Percentiles rank a stretch among this genome's conserved stretches.
phyloP scores from a whole-genome alignment of 306 rosid genomes.

The Albizia julibrissin region DNA sequence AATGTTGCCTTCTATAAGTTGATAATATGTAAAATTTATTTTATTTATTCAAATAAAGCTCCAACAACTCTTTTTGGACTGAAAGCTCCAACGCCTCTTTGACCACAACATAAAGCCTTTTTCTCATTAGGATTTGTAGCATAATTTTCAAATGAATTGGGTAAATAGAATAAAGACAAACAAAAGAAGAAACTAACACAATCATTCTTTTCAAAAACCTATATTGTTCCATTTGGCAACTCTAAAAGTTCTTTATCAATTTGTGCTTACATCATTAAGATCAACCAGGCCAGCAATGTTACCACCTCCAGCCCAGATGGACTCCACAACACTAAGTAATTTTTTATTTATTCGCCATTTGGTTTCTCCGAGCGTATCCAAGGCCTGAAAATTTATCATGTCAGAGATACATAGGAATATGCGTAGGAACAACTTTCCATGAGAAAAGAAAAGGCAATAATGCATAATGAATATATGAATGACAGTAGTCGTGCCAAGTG shows the following conservation, averaged over 20 bases:
- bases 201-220: slow-evolving; percentile 1
- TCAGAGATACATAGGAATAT: slow-evolving; percentile 5
- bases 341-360: slow-evolving; percentile 82
- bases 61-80: background rate
- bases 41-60: slow-evolving; percentile 15
- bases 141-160: slow-evolving; percentile 9
- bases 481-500: slow-evolving; percentile 7
- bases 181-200: background rate
- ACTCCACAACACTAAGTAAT: slow-evolving; percentile 69
- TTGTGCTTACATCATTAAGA: slow-evolving; percentile 63
- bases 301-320: slow-evolving; percentile 87
- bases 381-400: slow-evolving; percentile 54
- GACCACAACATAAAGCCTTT: background rate
- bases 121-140: background rate
- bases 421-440: background rate
- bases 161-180: slow-evolving; percentile 4
- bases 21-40: background rate
- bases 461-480: background rate
- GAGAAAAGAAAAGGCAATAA: slow-evolving; percentile 13
- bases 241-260: slow-evolving; percentile 10
- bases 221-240: background rate
- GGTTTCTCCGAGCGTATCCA: slow-evolving; percentile 82
- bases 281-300: slow-evolving; percentile 80
- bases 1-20: background rate
- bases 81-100: background rate